Evolutionary conservation across 2,329 filamentous ascomycete genomes (phyloP), one percentile per base, ranked within the genome.

Genomic region (Ophiostoma sp.): DNA sequence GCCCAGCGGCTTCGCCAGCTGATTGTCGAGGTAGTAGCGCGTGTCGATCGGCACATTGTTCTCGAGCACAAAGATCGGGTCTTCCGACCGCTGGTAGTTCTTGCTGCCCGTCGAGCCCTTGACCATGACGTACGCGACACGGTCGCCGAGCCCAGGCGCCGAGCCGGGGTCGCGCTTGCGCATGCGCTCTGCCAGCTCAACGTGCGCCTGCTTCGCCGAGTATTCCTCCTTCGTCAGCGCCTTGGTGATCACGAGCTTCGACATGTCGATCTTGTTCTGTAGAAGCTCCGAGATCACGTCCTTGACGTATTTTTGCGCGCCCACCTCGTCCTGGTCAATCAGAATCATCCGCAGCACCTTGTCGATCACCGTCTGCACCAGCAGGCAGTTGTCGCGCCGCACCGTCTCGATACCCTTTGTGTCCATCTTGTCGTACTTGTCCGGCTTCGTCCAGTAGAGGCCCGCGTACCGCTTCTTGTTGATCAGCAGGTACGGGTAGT

Each of bases 401-500:
- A 99, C 96, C 3, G 95, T 99, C 79, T 99, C 95, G 73, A 99
- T 98, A 83, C 95, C 95, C 78, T 99, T 99, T 70, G 92, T 98
- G 79, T 99, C 95, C 96, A 99, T 99, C 83, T 98, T 99, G 84
- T 99, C 96, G 78, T 90, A 95, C 79, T 97, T 97, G 58, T 94
- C 86, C 0, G 94, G 87, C 73, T 90, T 95, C 5, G 95, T 99
- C 93, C 93, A 99, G 80, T 92, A 98, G 44, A 99, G 80, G n/a
- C 95, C 95, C 8, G 95, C 95, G 75, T 99, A 99, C 72, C 95
- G 90, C 83, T 99, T 99, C 83, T 99, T 99, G 87, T 99, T 99
- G 87, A 99, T 99, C 66, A 99, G 84, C 45, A 99, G 84, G 76
- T 99, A 99, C 0, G 95, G 95, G 77, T 91, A 99, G 79, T 99